phyloP scores from a whole-genome alignment of 2,329 filamentous ascomycete genomes.

The Colletotrichum somersetense region DNA sequence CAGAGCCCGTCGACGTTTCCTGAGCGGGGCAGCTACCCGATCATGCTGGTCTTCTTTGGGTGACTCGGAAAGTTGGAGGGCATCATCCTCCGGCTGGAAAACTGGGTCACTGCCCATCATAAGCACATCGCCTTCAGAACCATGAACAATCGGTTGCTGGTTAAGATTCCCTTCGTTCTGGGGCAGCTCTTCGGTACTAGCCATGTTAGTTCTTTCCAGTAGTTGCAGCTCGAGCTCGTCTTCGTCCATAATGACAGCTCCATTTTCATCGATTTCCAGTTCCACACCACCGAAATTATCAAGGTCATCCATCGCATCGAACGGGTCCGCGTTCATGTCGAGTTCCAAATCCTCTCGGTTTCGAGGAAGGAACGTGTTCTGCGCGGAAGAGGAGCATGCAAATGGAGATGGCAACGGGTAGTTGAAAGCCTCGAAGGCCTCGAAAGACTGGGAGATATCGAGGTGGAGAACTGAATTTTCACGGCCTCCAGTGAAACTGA shows the following conservation, averaged over 20 bases:
- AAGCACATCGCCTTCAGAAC: not conserved
- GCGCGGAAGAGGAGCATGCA: constrained; percentile 44
- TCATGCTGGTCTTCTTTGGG: not conserved
- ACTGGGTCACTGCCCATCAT: constrained; percentile 10
- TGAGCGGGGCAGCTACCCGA: constrained; percentile 6
- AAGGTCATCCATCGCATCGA: constrained; percentile 55
- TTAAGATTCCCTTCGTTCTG: constrained; percentile 29
- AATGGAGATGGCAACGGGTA: constrained; percentile 53
- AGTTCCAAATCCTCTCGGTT: constrained; percentile 17
- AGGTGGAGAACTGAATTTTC: constrained; percentile 48
- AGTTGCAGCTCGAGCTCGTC: constrained; percentile 60
- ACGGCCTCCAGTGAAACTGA: constrained; percentile 27
- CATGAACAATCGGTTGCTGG: constrained; percentile 1
- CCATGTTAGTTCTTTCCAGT: constrained; percentile 47
- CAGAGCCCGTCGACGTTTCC: constrained; percentile 10
- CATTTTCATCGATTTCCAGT: constrained; percentile 64
- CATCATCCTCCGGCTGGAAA: not conserved
- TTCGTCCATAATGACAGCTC: constrained; percentile 60
- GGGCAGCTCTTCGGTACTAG: constrained; percentile 28
- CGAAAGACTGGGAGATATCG: constrained; percentile 48
- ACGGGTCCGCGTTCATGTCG: constrained; percentile 46
- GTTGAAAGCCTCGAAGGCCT: constrained; percentile 48
- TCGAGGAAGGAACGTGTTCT: constrained; percentile 40
- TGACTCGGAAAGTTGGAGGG: not conserved
- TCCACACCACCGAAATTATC: constrained; percentile 56